Evolutionary conservation across 768 basidiomycete species (phyloP).

Genomic region (Phallus indusiatus): DNA sequence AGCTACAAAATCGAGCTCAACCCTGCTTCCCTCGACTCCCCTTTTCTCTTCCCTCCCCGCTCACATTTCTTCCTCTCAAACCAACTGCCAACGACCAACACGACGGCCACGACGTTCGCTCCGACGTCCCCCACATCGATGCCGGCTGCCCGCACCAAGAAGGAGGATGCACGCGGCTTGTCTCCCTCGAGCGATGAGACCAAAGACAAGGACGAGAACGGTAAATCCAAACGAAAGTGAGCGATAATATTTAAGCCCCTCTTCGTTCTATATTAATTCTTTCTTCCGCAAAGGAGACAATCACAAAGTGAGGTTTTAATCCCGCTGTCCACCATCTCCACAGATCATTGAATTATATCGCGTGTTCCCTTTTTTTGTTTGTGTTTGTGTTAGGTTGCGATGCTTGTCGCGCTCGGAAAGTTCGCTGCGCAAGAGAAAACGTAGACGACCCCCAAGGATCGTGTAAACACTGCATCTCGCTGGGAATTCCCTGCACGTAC

Average conservation of each 20-base stretch:
- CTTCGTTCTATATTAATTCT: constrained; percentile 23
- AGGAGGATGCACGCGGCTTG: constrained; percentile 44
- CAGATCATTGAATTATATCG: constrained; percentile 2
- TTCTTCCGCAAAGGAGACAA: constrained; percentile 51
- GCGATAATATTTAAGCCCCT: constrained; percentile 30
- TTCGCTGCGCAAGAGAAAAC: constrained; percentile 73
- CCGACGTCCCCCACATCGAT: constrained; percentile 27
- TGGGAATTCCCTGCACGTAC: constrained; percentile 80
- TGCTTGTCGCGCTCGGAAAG: constrained; percentile 80
- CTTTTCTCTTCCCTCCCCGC: constrained; percentile 15
- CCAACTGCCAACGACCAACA: not conserved
- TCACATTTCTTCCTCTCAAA: constrained; percentile 8
- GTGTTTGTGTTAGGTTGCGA: constrained; percentile 53
- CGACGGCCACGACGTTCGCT: not conserved
- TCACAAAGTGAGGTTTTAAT: constrained; percentile 58
- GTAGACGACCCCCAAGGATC: constrained; percentile 66
- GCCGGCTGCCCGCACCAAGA: constrained; percentile 61
- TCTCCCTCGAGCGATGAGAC: constrained; percentile 58
- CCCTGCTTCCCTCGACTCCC: constrained; percentile 13
- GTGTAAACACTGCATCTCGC: constrained; percentile 80
- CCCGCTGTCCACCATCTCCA: constrained; percentile 14
- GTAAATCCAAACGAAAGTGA: constrained; percentile 74
- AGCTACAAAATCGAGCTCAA: constrained; percentile 19
- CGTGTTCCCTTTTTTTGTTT: constrained; percentile 13
- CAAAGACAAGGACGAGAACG: constrained; percentile 51